Percentiles rank a stretch among this genome's conserved stretches.
phyloP scores from a whole-genome alignment of 305 asterid genomes.

The Fraxinus albicans region DNA sequence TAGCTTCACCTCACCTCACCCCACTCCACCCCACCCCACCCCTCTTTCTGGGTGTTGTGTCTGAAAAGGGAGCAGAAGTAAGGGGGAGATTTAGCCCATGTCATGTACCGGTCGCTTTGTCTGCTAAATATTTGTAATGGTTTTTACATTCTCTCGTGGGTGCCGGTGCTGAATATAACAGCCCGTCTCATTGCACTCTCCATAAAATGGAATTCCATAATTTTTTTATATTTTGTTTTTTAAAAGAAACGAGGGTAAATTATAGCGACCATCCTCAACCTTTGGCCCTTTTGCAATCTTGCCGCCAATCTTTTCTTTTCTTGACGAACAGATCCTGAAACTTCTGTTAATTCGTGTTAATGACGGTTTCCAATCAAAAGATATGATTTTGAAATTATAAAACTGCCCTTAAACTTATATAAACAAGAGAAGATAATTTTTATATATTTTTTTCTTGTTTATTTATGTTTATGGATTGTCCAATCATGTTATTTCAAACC shows the following conservation, averaged over 20 bases:
- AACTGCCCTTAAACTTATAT: background rate
- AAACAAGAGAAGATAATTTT: background rate
- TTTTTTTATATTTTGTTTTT: background rate
- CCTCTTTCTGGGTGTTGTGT: background rate
- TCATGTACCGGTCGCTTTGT: background rate
- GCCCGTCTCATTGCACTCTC: background rate
- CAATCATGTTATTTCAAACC: background rate
- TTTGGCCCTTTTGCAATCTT: background rate
- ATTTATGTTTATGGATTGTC: background rate
- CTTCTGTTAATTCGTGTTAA: background rate
- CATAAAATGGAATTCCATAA: background rate
- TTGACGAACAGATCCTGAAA: background rate
- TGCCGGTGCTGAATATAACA: background rate
- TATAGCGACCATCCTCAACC: background rate
- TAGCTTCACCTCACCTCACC: background rate
- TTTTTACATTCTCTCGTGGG: background rate
- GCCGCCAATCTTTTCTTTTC: background rate
- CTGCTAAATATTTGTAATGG: background rate
- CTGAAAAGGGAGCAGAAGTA: background rate
- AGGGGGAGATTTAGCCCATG: background rate
- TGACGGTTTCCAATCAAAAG: background rate
- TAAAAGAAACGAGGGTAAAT: background rate
- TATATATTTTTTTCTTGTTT: background rate
- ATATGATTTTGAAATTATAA: background rate
- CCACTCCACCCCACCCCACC: background rate